Evolutionary conservation across 2,329 filamentous ascomycete species (phyloP).

Genomic region (Tolypocladium guangdongense): DNA sequence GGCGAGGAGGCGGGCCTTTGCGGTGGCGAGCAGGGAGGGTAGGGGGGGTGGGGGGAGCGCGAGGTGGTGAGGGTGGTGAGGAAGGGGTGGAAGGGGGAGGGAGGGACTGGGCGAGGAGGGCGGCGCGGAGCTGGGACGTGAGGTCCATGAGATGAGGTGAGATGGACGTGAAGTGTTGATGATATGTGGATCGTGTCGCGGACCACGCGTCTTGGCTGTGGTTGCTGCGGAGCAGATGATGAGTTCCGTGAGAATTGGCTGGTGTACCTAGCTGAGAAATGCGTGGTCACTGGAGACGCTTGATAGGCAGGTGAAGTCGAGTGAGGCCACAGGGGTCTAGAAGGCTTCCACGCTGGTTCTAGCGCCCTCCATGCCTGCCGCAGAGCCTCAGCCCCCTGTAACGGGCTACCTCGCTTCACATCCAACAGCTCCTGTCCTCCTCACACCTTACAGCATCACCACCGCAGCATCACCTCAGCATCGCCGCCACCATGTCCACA

Average conservation of each 20-base stretch:
- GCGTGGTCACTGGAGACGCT: too few species aligned
- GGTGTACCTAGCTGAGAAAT: neutral
- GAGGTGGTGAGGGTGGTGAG: conserved; percentile 50
- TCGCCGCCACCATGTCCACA: conserved; percentile 41
- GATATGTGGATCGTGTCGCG: neutral
- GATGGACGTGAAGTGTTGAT: neutral
- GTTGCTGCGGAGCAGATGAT: neutral
- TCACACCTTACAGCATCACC: neutral
- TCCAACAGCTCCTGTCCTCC: neutral
- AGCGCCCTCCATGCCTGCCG: neutral
- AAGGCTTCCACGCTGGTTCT: neutral
- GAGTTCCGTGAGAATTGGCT: neutral
- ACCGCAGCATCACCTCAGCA: neutral
- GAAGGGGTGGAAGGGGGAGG: conserved; percentile 46
- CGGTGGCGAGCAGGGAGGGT: conserved; percentile 65
- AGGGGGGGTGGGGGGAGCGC: conserved; percentile 49
- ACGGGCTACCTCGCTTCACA: neutral
- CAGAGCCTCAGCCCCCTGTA: neutral
- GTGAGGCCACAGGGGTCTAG: neutral
- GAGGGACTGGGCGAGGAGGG: conserved; percentile 43
- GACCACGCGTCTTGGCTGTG: neutral
- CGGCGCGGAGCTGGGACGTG: conserved; percentile 18
- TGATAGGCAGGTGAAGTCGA: neutral
- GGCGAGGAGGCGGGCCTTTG: conserved; percentile 67
- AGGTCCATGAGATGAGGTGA: conserved; percentile 9